A percentile compares a stretch with the other conserved stretches of the same genome.
These are phyloP conservation scores for Centaurea solstitialis DNA, from an alignment of 129 eudicot genomes.

Conservation along the genomic window DNA sequence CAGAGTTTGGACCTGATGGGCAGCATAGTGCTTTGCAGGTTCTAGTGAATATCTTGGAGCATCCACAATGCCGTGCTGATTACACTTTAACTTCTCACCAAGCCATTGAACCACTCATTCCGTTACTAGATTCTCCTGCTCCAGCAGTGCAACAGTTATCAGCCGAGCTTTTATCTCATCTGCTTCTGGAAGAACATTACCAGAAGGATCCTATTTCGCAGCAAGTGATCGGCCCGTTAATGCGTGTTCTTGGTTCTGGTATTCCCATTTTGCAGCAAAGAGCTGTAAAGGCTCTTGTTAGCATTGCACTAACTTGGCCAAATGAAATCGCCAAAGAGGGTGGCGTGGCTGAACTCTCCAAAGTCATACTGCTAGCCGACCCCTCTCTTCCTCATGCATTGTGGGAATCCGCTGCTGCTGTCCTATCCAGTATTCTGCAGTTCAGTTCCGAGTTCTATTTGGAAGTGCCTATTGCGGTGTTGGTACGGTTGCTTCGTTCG, in stretches of 20 bases:
- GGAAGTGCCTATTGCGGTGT: constrained; percentile 97
- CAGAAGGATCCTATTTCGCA: constrained; percentile 78
- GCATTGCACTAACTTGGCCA: constrained; percentile 82
- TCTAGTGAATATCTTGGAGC: constrained; percentile 90
- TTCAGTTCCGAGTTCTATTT: constrained; percentile 90
- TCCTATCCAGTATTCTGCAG: constrained; percentile 81
- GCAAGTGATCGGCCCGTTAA: constrained; percentile 89
- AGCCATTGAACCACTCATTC: constrained; percentile 89
- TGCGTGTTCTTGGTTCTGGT: constrained; percentile 89
- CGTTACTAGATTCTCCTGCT: constrained; percentile 85
- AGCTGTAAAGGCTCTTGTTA: constrained; percentile 90
- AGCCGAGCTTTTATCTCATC: constrained; percentile 93
- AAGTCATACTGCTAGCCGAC: constrained; percentile 79
- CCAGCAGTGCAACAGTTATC: constrained; percentile 94
- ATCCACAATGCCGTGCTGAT: constrained; percentile 91
- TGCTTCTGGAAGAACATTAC: constrained; percentile 86
- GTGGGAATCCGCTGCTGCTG: constrained; percentile 97
- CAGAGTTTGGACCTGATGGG: constrained; percentile 92
- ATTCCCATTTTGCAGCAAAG: constrained; percentile 90
- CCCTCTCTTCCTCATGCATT: constrained; percentile 85
- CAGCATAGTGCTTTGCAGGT: constrained; percentile 95
- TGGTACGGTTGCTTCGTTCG: constrained; percentile 88
- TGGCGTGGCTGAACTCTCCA: constrained; percentile 91
- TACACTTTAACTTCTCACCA: constrained; percentile 81
- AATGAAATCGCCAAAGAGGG: constrained; percentile 99